A percentile compares a stretch with the other conserved stretches of the same genome.
Conservation (phyloP, 495 filamentous ascomycete genomes). For the Podospora australis region DNA sequence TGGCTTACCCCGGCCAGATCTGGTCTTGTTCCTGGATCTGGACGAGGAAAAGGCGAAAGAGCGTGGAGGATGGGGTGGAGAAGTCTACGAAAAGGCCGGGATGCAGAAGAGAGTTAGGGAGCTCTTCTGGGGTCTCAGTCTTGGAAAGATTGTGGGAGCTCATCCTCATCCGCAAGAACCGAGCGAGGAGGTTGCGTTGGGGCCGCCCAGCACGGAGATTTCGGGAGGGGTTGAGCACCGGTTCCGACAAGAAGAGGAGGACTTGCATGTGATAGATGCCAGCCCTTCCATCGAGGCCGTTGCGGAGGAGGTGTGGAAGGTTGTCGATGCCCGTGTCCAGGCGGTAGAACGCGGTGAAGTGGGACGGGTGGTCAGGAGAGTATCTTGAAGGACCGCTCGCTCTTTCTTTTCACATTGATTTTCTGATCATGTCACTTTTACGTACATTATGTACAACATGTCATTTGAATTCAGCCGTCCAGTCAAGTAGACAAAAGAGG, state of each 20-base stretch:
- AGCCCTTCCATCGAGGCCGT: constrained; percentile 44
- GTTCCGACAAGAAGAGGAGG: constrained; percentile 46
- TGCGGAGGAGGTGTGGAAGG: constrained; percentile 43
- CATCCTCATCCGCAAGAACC: background rate
- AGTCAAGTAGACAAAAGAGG: too few species aligned
- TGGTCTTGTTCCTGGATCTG: constrained; percentile 81
- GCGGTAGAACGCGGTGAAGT: constrained; percentile 42
- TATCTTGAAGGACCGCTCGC: constrained; percentile 33
- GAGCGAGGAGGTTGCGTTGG: constrained; percentile 22
- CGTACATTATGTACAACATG: too few species aligned
- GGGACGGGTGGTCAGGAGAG: constrained; percentile 35
- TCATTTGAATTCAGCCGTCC: too few species aligned
- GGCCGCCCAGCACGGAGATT: constrained; percentile 10
- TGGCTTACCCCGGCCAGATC: constrained; percentile 80
- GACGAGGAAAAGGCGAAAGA: constrained; percentile 62
- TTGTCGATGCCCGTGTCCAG: constrained; percentile 39
- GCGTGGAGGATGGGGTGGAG: constrained; percentile 77
- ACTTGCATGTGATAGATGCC: constrained; percentile 51
- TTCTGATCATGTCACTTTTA: too few species aligned
- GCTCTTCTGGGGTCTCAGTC: constrained; percentile 55
- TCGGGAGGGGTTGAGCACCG: constrained; percentile 28
- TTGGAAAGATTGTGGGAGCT: constrained; percentile 36
- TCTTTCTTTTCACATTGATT: too few species aligned
- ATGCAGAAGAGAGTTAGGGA: constrained; percentile 77
- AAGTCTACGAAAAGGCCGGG: constrained; percentile 79